A percentile compares a stretch with the other conserved stretches of the same genome.
These are phyloP conservation scores for Pseudocercospora cruenta DNA, from an alignment of 2,329 filamentous ascomycete genomes.

Conservation along the genomic window DNA sequence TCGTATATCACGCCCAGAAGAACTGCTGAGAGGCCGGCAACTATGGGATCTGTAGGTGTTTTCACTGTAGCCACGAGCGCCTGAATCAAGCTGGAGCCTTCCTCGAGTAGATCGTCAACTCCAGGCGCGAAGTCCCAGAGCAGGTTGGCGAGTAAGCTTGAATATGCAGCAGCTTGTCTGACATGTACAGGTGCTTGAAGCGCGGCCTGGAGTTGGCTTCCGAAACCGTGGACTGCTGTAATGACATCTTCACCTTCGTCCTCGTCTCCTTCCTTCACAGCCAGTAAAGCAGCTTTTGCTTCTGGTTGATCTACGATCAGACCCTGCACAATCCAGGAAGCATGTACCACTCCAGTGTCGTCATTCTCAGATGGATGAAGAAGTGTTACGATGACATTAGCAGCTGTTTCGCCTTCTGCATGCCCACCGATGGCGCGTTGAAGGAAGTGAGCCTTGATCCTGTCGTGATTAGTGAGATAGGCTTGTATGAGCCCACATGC, in stretches of 20 bases:
- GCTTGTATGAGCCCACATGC: constrained; percentile 90
- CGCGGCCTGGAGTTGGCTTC: constrained; percentile 81
- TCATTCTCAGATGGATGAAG: constrained; percentile 71
- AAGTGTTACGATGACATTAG: constrained; percentile 82
- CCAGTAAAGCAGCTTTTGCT: constrained; percentile 78
- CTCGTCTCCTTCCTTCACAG: constrained; percentile 85
- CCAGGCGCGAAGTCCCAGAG: constrained; percentile 89
- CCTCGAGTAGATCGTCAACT: constrained; percentile 88
- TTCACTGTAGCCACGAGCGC: constrained; percentile 50
- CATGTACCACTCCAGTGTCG: constrained; percentile 88
- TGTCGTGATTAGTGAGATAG: constrained; percentile 81
- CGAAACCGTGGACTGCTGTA: constrained; percentile 86
- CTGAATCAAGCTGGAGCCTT: constrained; percentile 85
- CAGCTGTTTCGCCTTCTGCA: constrained; percentile 75
- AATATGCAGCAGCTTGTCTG: constrained; percentile 77
- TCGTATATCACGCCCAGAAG: constrained; percentile 90
- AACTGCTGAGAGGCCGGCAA: constrained; percentile 74
- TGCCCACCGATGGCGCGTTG: constrained; percentile 88
- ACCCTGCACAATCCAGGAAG: constrained; percentile 83
- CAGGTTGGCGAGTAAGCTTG: constrained; percentile 88
- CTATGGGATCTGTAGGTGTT: constrained; percentile 58
- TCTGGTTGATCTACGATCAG: constrained; percentile 78
- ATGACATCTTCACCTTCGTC: constrained; percentile 91
- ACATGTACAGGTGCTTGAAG: constrained; percentile 71
- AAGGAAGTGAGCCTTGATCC: constrained; percentile 84